Base-by-base conservation (phyloP, 805 yeast genomes). In the Saccharomycopsis babjevae region DNA sequence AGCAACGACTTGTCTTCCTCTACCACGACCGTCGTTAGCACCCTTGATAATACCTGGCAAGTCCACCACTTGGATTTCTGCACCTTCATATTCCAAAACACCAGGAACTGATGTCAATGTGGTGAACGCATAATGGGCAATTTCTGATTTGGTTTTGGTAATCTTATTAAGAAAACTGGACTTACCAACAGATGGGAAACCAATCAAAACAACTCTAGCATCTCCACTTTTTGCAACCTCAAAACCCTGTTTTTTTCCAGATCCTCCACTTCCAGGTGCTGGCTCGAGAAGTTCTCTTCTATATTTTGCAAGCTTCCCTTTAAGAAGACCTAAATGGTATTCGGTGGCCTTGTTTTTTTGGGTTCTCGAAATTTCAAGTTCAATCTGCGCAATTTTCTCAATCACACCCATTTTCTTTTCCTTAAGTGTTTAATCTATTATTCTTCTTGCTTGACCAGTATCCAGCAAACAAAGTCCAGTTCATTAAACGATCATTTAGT, bases 331-430 rank as follows among this genome's bases (percentile, higher is more conserved):
- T 69, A 93, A 80, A 72, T 93, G 99, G 73, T 94, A 92, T 77
- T 93, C 98, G 0, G 99, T 93, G 65, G 99, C 98, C 75, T 93
- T 93, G 71, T 93, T 93, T 77, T 94, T 93, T 72, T 93, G 99
- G 38, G 99, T 93, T 64, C 97, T 81, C 39, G 96, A 83, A 79
- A 93, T 84, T 73, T 93, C 99, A 74, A 85, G 90, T 74, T 92
- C 96, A 74, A 93, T 91, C 75, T 85, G 89, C 62, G 84, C 84
- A 67, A 91, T 91, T 70, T 89, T 91, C 65, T 90, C 97, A 11
- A 46, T n/a, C 10, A 46, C n/a, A 46, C 52, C 52, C 52, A 46
- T 46, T 22, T 43, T 22, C 52, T 46, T 22, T 10, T 10, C 13
- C 6, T 10, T 46, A 22, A 22, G 3, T 46, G 5, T n/a, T 18